Percentiles rank a stretch among this genome's conserved stretches.
These are phyloP conservation scores for Chaetothyriales sp. DNA, from an alignment of 2,329 filamentous ascomycete genomes.

Conservation along the genomic window DNA sequence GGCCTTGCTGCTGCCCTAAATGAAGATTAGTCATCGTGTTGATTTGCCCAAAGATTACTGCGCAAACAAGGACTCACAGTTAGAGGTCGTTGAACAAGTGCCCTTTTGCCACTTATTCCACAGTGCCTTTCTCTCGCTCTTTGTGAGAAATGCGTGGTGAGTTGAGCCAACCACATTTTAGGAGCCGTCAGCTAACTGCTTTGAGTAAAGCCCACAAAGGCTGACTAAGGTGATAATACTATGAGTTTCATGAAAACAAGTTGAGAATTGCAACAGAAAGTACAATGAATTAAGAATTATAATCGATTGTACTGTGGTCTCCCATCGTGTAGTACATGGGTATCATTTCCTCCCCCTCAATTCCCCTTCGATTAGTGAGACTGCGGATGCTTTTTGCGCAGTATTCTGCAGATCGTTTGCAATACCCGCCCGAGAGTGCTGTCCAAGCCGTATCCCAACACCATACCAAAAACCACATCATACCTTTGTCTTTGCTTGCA, in stretches of 20 bases:
- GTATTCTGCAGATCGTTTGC: not conserved
- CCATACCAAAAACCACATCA: not conserved
- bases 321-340: not conserved
- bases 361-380: not conserved
- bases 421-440: not conserved
- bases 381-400: not conserved
- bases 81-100: not conserved
- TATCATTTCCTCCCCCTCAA: not conserved
- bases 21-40: not conserved
- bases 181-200: no score
- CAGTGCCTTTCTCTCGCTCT: no score
- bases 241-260: no score
- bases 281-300: not conserved
- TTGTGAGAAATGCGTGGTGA: not conserved
- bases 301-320: not conserved
- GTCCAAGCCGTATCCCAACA: not conserved
- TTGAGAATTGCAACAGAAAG: not conserved
- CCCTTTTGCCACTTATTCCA: not conserved
- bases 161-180: no score
- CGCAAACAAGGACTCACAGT: not conserved
- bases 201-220: no score
- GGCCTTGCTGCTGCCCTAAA: not conserved
- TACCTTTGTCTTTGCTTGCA: slow-evolving; percentile 42
- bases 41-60: not conserved
- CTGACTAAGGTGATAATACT: no score